Evolutionary conservation across 495 filamentous ascomycete genomes (phyloP), one percentile per base, ranked within the genome.

Genomic region (Penicillium bovifimosum): DNA sequence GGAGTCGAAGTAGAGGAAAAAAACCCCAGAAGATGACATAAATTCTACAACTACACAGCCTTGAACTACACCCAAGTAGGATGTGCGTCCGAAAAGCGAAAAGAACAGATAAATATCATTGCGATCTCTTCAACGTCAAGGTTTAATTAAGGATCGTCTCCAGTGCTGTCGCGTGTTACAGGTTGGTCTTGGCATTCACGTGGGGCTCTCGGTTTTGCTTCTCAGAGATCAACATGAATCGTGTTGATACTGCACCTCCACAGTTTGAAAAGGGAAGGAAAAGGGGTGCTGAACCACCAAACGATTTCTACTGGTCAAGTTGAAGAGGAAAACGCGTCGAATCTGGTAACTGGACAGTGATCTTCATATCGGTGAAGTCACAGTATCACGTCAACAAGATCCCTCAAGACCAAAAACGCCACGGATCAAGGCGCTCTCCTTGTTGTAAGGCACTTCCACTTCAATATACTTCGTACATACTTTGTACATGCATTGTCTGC

Each of bases 101-200:
- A 33, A 24, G 20, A 24, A 24, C 20, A 24, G 20, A 24, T 4
- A 24, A 24, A 24, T 24, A 24, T 24, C 20, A 14, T 34, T 18
- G 48, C 59, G 62, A 62, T 57, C 53, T 57, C 61, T 61, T 11
- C 67, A 24, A 46, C n/a, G 56, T 63, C 63, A 72, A 71, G 68
- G 71, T 74, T 72, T 72, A 44, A 74, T 74, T 71, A 74, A 71
- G 71, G 71, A 70, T 70, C 62, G 58, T 64, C 70, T 61, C 58
- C 42, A 65, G 58, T 41, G 51, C 55, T 41, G 62, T 70, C 71
- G 68, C 56, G 67, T 45, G 66, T 66, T 62, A 64, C 61, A 64
- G 55, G 44, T 50, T 52, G 26, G 31, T 41, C 70, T 70, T 70
- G 70, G 70, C 67, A 49, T 50, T 58, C 49, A 24, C n/a, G 27